A percentile compares a stretch with the other conserved stretches of the same genome.
These are phyloP conservation scores for Suhomyces bokatorum DNA, from an alignment of 1,139 yeast genomes.

Conservation along the genomic window DNA sequence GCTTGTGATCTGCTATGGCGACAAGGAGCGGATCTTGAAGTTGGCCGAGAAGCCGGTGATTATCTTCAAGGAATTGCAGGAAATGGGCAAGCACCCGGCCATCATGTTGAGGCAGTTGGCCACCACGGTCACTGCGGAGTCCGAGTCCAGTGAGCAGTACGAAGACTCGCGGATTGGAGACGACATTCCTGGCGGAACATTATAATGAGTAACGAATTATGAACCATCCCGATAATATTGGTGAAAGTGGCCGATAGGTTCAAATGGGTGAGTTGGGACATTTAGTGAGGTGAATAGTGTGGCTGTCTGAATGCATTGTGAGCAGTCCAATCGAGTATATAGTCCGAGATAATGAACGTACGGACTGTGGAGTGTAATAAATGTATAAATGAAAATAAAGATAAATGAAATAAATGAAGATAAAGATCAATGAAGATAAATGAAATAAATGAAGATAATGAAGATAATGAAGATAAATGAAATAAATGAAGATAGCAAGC, in stretches of 20 bases:
- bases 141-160: conserved; percentile 33
- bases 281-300: too few relatives aligned
- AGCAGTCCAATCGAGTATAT: too few relatives aligned
- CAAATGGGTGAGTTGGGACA: too few relatives aligned
- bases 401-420: too few relatives aligned
- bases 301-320: too few relatives aligned
- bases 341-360: too few relatives aligned
- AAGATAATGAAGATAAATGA: too few relatives aligned
- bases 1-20: conserved; percentile 86
- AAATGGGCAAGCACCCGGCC: conserved; percentile 85
- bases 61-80: conserved; percentile 85
- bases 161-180: conserved; percentile 48
- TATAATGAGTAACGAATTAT: conserved; percentile 22
- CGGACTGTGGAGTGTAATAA: too few relatives aligned
- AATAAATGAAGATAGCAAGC: too few relatives aligned
- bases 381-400: too few relatives aligned
- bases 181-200: conserved; percentile 58
- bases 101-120: conserved; percentile 90
- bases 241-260: background rate
- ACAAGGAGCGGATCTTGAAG: conserved; percentile 80
- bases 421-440: too few relatives aligned
- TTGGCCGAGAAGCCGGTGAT: conserved; percentile 86
- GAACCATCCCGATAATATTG: background rate
- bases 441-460: too few relatives aligned
- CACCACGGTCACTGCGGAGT: conserved; percentile 27